Evolutionary conservation across 2,329 filamentous ascomycete genomes (phyloP), one percentile per base, ranked within the genome.

Genomic region (Tolypocladium nubicola): DNA sequence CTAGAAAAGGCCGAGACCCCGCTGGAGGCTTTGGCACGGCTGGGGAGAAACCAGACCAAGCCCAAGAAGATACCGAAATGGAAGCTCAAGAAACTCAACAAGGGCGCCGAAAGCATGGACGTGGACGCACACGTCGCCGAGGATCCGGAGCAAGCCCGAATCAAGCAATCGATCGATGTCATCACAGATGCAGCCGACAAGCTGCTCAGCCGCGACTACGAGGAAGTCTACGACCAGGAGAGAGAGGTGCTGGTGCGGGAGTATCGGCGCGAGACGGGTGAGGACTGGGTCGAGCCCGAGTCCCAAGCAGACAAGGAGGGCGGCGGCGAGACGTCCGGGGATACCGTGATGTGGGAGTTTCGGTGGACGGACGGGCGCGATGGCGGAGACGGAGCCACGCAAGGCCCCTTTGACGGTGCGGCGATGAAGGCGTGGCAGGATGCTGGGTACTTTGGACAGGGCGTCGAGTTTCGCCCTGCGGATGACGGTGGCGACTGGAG

Each of bases 351-450:
- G 64, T 99, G 93, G 92, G 89, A 97, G 71, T 99, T 90, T 70
- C 82, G 90, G 58, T 99, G 94, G 94, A 86, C 85, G 43, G 91
- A 96, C 69, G 90, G 89, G 21, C 81, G 91, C 45, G 93, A 96
- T 67, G 88, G 84, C 35, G 89, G 83, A 11, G 88, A 84, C 33
- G 89, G 83, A 13, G 81, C 83, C 53, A 81, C 82, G 58, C 90
- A 99, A 71, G 94, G 94, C 0, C 93, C 94, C 0, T 99, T 91
- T 70, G 90, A 97, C 67, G 83, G 81, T 9, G 71, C 79, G 6
- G 93, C 87, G 41, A 97, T 99, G 94, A 83, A 85, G 65, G 88
- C 89, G 2, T 99, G 94, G 94, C 85, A 88, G 63, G 85, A 89
- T 61, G 90, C 90, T 30, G 94, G 94, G 3, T 97, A 97, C 70